Evolutionary conservation across 495 filamentous ascomycete genomes (phyloP), one percentile per base, ranked within the genome.

Genomic region (Rostrohypoxylon terebratum): DNA sequence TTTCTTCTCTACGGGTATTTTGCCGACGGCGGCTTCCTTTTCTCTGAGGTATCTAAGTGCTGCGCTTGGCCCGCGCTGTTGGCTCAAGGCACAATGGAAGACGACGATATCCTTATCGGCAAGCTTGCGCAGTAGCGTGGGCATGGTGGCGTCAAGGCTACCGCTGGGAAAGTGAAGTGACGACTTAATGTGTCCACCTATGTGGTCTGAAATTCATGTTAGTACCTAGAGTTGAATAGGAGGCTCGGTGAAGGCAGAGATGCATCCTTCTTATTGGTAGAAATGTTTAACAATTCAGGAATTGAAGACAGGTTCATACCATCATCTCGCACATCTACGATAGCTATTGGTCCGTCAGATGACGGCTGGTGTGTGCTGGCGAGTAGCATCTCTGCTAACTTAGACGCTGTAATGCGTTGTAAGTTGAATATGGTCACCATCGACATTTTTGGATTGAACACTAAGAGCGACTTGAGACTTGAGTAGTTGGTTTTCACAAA

Each of bases 41-140:
- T 91, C 91, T 21, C 90, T 81, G 67, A 93, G 68, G 75, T 95
- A 95, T 75, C 81, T 73, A 63, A 92, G 73, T 10, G 92, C 93
- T 40, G 92, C 92, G 28, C 80, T 79, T 1, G 92, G 92, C 0
- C 92, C 92, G 3, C 96, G 87, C 81, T 96, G 91, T 83, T 98
- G 96, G 71, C 91, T 93, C 33, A 98, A 82, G n/a, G 92, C 91
- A 81, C 96, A 99, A 81, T 99, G 96, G 79, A 99, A 99, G 16
- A 99, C 88, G 21, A 99, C 93, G 44, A 85, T 89, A 47, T 96
- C 86, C 75, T 92, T 93, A 76, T 91, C 90, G 66, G 89, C 80
- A 33, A 98, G 87, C 60, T 87, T 90, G 58, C 92, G 90, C 3
- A 97, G 86, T 28, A 99, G 88, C 68, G 93, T 92, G 0, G 96